Conservation (phyloP, 1,284 basidiomycete species). For the Trichosporon sp. region DNA sequence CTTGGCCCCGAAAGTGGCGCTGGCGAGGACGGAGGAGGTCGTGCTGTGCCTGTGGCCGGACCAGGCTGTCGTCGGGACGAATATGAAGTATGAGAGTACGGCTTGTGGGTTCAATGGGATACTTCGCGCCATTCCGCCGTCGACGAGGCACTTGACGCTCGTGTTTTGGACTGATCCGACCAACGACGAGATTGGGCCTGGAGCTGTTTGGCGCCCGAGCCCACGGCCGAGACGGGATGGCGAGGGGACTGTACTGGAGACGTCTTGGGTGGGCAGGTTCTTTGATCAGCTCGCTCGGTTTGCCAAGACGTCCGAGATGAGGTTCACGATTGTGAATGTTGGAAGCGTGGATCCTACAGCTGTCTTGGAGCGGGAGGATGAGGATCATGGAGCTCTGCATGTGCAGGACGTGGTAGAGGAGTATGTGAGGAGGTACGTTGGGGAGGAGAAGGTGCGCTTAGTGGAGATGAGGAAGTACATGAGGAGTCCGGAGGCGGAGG, state of each 20-base stretch:
- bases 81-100: constrained; percentile 12
- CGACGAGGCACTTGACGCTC: neutral
- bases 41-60: constrained; percentile 8
- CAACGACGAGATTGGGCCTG: neutral
- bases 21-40: neutral
- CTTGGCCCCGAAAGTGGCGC: neutral
- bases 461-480: neutral
- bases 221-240: neutral
- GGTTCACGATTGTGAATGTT: neutral
- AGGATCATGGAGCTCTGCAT: neutral
- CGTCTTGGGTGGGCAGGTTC: neutral
- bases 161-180: constrained; percentile 1
- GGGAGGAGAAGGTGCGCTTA: neutral
- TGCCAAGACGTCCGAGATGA: neutral
- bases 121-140: neutral
- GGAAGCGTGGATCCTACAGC: neutral
- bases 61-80: constrained; percentile 10
- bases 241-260: neutral
- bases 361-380: neutral
- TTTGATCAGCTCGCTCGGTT: neutral
- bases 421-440: neutral
- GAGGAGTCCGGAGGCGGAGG: neutral
- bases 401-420: neutral
- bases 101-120: neutral
- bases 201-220: neutral